Conservation (phyloP, 2,329 filamentous ascomycete genomes). For the Botrytis pseudocinerea region DNA sequence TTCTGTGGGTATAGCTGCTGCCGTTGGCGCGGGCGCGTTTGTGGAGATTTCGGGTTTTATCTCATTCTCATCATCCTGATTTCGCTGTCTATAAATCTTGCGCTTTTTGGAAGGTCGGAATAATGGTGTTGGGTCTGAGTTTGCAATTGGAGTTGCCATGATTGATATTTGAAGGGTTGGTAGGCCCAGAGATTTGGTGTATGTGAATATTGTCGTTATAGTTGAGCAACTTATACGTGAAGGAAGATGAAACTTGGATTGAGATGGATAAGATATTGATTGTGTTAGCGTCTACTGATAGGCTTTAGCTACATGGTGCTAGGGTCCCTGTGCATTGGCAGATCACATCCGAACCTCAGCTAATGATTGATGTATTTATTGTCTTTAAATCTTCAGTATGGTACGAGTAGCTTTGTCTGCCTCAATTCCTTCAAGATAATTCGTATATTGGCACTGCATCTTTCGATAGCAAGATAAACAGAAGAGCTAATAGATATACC, state of each 20-base stretch:
- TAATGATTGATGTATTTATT: neutral
- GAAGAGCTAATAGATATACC: neutral
- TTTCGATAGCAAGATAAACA: neutral
- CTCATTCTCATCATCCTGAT: conserved; percentile 39
- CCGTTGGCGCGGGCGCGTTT: conserved; percentile 24
- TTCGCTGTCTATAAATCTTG: conserved; percentile 58
- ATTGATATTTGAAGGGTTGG: neutral
- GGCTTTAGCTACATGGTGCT: neutral
- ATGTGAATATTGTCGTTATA: neutral
- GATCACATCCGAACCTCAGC: neutral
- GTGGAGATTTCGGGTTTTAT: conserved; percentile 18
- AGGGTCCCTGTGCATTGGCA: neutral
- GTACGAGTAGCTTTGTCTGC: neutral
- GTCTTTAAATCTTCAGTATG: neutral
- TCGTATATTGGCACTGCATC: neutral
- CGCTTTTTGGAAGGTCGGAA: conserved; percentile 62
- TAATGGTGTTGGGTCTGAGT: conserved; percentile 23
- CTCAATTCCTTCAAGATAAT: neutral
- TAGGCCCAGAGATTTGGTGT: neutral
- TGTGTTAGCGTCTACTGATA: conserved; percentile 10
- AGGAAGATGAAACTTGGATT: neutral
- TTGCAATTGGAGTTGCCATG: conserved; percentile 23
- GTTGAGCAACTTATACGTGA: neutral
- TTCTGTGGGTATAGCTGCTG: conserved; percentile 7
- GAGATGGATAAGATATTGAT: neutral